phyloP scores from a whole-genome alignment of 257 asterid genomes.

The Thymus quinquecostatus region DNA sequence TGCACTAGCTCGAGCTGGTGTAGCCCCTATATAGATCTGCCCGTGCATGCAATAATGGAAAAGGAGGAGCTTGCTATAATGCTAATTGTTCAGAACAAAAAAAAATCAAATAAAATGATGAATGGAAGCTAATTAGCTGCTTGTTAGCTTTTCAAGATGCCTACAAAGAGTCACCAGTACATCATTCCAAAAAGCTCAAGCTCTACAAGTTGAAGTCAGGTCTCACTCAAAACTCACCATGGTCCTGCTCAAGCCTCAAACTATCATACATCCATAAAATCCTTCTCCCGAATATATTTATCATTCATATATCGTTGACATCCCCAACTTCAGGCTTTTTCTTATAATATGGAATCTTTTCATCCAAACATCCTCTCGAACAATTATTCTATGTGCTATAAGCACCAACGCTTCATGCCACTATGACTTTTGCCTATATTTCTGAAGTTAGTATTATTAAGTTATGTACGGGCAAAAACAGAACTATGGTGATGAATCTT shows the following conservation, averaged over 20 bases:
- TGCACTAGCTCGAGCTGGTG: no score
- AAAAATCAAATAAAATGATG: no score
- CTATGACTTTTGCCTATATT: not conserved
- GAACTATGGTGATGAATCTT: not conserved
- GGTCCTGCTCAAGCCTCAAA: not conserved
- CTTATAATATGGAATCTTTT: not conserved
- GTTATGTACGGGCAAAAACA: not conserved
- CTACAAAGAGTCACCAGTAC: not conserved
- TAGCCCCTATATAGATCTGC: no score
- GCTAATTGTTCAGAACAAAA: not conserved
- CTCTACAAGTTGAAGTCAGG: conserved; percentile 1
- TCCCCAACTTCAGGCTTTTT: not conserved
- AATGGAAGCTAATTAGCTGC: not conserved
- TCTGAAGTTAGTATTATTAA: not conserved
- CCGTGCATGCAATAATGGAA: not conserved
- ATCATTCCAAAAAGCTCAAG: conserved; percentile 3
- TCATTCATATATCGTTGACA: not conserved
- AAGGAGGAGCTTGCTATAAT: not conserved
- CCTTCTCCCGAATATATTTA: not conserved
- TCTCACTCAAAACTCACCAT: not conserved
- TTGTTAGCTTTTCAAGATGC: not conserved
- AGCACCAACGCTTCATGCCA: not conserved
- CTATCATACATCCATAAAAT: conserved; percentile 4
- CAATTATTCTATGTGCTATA: not conserved
- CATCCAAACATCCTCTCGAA: not conserved